Evolutionary conservation across 805 yeast genomes (phyloP), one percentile per base, ranked within the genome.

Genomic region (Teunomyces barrocoloradensis): DNA sequence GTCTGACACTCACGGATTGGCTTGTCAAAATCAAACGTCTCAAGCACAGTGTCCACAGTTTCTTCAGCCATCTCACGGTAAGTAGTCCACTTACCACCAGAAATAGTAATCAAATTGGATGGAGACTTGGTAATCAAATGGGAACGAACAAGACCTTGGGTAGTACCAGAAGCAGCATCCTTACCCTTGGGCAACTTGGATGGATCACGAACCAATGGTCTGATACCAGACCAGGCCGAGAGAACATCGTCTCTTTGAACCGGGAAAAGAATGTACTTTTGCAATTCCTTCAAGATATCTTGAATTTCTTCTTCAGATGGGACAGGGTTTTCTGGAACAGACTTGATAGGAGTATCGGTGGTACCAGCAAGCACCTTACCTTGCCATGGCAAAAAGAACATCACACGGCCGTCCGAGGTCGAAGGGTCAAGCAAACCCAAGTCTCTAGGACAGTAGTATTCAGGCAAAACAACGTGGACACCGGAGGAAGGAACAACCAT

Each of bases 21-120:
- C 70, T 53, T 57, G 42, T 42, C 68, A 45, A 77, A 74, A 43
- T 71, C 70, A 47, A 69, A 69, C 37, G 63, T 55, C 61, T 80
- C 74, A 42, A 88, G 75, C 45, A 87, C 82, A 56, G 81, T 81
- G 66, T 88, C 84, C 41, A 91, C 84, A 39, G 96, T 88, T 73
- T 92, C 96, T 72, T 91, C 84, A 18, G 97, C 96, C 97, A 91
- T 91, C 74, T 89, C 96, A 74, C 97, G 81, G 75, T 91, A 92
- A 32, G 98, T 91, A 45, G 98, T 91, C 98, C 98, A 91, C 73
- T 91, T 91, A 66, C 98, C 98, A 60, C 97, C 98, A 15, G 96
- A 85, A 55, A 91, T 87, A 34, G 98, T 91, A 34, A 91, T 76
- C 56, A 91, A 78, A 21, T 92, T 94, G 47, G 86, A 77, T 49